Percentiles rank a stretch among this genome's conserved stretches.
phyloP scores from a whole-genome alignment of 371 early-diverging fungal genomes.

The Mucor irregularis region DNA sequence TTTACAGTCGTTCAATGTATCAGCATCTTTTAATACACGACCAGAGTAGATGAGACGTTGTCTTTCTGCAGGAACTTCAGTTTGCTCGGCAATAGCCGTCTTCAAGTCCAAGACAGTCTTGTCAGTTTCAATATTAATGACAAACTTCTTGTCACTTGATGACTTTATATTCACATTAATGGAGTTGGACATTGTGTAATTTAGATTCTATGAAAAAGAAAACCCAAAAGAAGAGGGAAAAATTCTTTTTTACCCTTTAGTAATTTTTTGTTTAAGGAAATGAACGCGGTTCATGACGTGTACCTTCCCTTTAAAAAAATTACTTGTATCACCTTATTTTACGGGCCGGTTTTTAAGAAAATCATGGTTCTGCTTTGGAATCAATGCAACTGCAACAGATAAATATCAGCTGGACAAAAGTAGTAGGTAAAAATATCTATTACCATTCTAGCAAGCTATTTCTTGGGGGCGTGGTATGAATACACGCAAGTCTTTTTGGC shows the following conservation, averaged over 20 bases:
- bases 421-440: too few relatives aligned
- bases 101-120: slow-evolving; percentile 80
- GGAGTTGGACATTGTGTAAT: slow-evolving; percentile 22
- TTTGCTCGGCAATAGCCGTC: slow-evolving; percentile 65
- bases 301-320: too few relatives aligned
- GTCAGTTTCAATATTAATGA: slow-evolving; percentile 63
- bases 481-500: too few relatives aligned
- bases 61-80: slow-evolving; percentile 76
- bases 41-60: slow-evolving; percentile 95
- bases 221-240: slow-evolving; percentile 2
- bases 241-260: not conserved
- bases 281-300: slow-evolving; percentile 1
- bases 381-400: too few relatives aligned
- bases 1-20: slow-evolving; percentile 77
- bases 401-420: too few relatives aligned
- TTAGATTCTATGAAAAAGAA: not conserved
- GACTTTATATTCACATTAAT: slow-evolving; percentile 80
- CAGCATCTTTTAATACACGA: slow-evolving; percentile 91
- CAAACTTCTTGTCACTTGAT: slow-evolving; percentile 80
- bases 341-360: too few relatives aligned
- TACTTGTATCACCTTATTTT: too few relatives aligned
- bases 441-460: too few relatives aligned
- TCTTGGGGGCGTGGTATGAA: too few relatives aligned
- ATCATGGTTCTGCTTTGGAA: too few relatives aligned
- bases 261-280: too few relatives aligned